Evolutionary conservation across 2,329 filamentous ascomycete genomes (phyloP), one percentile per base, ranked within the genome.

Genomic region (Arthrobotrys conoides): DNA sequence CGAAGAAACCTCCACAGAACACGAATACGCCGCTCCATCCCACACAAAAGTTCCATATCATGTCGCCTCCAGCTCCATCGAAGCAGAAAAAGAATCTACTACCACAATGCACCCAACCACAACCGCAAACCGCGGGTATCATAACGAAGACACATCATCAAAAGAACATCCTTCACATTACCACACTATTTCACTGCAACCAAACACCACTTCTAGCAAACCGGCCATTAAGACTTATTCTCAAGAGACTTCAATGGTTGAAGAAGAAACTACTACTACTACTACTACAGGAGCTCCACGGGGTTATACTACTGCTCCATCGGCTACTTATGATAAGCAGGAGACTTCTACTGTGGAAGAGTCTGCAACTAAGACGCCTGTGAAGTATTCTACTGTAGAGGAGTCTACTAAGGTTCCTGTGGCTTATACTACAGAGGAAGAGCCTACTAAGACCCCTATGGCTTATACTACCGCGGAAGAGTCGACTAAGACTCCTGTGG

Each of bases 341-440:
- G 53, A 59, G 8, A 18, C 27, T 59, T 59, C 27, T 59, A 59
- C 27, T 30, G n/a, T n/a, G n/a, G n/a, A n/a, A n/a, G n/a, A n/a
- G n/a, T n/a, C 38, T 22, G n/a, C 51, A 9, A 30, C 33, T 8
- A 41, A 24, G 33, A 12, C 10, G 3, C 33, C 57, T 24, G 22
- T 41, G 33, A 33, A 6, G 16, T 61, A 61, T 61, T n/a, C 8
- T 12, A 55, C 51, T 14, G n/a, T n/a, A 14, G 51, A 55, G 18
- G 51, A 55, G 10, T 33, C 24, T 2, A 30, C 51, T 22, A 55
- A 14, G 2, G 2, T 5, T 9, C 51, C 22, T 18, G n/a, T n/a
- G 49, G 12, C 1, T 5, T 20, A 61, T 14, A 44, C 55, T 16
- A 38, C 36, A 8, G 5, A 6, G 20, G 33, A 38, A 3, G 55